These are phyloP conservation scores for Sclerotinia borealis DNA, from an alignment of 2,329 filamentous ascomycete genomes.

Conservation along the genomic window DNA sequence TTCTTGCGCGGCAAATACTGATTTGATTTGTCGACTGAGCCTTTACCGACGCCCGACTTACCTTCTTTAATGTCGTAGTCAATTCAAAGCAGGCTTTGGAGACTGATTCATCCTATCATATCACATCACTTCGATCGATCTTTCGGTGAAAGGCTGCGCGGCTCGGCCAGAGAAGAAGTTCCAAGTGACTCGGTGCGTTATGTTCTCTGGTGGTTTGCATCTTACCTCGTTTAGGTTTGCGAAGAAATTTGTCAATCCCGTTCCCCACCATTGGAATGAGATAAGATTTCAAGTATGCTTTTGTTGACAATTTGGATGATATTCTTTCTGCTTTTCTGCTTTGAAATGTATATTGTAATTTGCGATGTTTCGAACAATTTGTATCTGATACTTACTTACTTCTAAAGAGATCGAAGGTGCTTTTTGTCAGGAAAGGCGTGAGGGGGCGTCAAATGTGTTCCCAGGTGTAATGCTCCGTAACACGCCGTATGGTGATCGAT, in stretches of 20 bases:
- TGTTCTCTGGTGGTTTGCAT: constrained; percentile 10
- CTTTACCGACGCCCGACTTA: background rate
- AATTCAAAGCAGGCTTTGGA: background rate
- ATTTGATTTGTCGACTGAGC: background rate
- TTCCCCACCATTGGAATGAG: background rate
- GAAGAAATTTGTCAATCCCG: background rate
- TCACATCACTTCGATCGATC: background rate
- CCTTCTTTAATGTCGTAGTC: background rate
- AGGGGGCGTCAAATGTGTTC: background rate
- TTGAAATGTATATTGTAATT: background rate
- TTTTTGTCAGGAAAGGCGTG: background rate
- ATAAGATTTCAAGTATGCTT: background rate
- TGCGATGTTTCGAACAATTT: background rate
- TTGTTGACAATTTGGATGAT: background rate
- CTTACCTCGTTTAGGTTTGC: background rate
- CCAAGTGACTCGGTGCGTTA: background rate
- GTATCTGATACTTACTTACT: background rate
- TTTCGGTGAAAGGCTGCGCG: background rate
- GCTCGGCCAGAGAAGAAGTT: background rate
- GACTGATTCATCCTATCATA: background rate
- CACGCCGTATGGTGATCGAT: background rate
- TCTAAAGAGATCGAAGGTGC: background rate
- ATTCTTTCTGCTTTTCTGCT: background rate
- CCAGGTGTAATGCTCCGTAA: background rate
- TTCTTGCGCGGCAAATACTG: background rate